Evolutionary conservation across 306 rosid species (phyloP).

Genomic region (Casuarina cunninghamiana): DNA sequence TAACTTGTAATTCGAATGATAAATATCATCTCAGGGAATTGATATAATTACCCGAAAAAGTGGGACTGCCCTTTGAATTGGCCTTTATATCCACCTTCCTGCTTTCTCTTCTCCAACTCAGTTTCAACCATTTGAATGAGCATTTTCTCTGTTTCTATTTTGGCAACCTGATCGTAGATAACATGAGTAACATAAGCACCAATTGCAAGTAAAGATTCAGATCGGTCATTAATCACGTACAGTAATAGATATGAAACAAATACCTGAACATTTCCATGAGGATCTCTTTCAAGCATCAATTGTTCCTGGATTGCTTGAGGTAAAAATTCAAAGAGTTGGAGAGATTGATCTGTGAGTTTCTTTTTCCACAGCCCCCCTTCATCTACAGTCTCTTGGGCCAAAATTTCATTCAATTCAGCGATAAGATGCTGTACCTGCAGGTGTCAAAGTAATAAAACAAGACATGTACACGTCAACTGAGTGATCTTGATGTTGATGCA

Average conservation of each 20-base stretch:
- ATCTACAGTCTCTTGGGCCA: slow-evolving; percentile 79
- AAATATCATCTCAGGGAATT: slow-evolving; percentile 11
- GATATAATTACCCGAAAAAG: slow-evolving; percentile 81
- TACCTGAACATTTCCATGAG: slow-evolving; percentile 99
- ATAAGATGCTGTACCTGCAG: slow-evolving; percentile 94
- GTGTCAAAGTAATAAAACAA: slow-evolving; percentile 23
- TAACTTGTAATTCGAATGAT: slow-evolving; percentile 8
- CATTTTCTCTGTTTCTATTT: slow-evolving; percentile 99
- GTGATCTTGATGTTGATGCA: not conserved
- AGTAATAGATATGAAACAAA: slow-evolving; percentile 19
- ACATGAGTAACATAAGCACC: slow-evolving; percentile 13
- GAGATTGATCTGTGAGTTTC: slow-evolving; percentile 80
- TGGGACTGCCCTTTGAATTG: slow-evolving; percentile 86
- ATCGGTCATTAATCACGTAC: slow-evolving; percentile 10
- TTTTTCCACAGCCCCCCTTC: slow-evolving; percentile 89
- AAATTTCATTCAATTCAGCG: slow-evolving; percentile 90
- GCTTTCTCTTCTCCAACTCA: slow-evolving; percentile 83
- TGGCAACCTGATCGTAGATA: slow-evolving; percentile 70
- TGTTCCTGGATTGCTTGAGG: slow-evolving; percentile 99
- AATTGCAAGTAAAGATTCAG: slow-evolving; percentile 9
- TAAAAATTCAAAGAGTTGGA: slow-evolving; percentile 80
- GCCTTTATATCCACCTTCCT: slow-evolving; percentile 65
- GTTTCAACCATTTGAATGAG: slow-evolving; percentile 98
- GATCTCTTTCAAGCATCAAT: slow-evolving; percentile 98
- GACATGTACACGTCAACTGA: slow-evolving; percentile 17